phyloP scores from a whole-genome alignment of 768 basidiomycete genomes.

The Rhizopogon vinicolor region DNA sequence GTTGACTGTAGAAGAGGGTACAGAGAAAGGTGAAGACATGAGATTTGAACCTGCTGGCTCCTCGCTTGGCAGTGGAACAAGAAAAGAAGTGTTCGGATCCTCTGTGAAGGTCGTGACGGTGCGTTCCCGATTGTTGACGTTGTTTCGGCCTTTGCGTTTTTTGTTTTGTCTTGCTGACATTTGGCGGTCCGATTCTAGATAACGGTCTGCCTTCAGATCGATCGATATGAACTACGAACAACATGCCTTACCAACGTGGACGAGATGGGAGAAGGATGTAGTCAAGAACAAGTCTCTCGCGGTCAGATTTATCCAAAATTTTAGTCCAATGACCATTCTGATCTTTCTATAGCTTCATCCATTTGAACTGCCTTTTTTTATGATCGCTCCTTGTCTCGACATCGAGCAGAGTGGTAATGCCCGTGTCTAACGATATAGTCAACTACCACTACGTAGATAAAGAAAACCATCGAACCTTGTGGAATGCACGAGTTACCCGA shows the following conservation, averaged over 20 bases:
- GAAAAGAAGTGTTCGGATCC: constrained; percentile 50
- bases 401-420: no score
- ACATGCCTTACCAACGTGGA: constrained; percentile 1
- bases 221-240: background rate
- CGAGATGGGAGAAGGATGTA: background rate
- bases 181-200: constrained; percentile 4
- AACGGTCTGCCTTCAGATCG: background rate
- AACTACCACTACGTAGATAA: no score
- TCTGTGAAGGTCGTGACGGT: constrained; percentile 66
- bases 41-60: constrained; percentile 35
- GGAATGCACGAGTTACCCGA: background rate
- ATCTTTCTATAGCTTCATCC: no score
- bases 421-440: no score
- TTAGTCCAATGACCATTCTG: no score
- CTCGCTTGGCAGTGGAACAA: constrained; percentile 48
- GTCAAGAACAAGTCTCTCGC: background rate
- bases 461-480: constrained; percentile 1
- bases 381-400: background rate
- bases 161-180: constrained; percentile 64
- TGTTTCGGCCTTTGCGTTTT: constrained; percentile 55
- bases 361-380: background rate
- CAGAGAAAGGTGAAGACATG: constrained; percentile 35
- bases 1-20: constrained; percentile 29
- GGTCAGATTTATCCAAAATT: background rate
- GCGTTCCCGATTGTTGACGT: constrained; percentile 54